A percentile compares a stretch with the other conserved stretches of the same genome.
These are phyloP conservation scores for Colletotrichum liaoningense DNA, from an alignment of 2,329 filamentous ascomycete genomes.

Conservation along the genomic window DNA sequence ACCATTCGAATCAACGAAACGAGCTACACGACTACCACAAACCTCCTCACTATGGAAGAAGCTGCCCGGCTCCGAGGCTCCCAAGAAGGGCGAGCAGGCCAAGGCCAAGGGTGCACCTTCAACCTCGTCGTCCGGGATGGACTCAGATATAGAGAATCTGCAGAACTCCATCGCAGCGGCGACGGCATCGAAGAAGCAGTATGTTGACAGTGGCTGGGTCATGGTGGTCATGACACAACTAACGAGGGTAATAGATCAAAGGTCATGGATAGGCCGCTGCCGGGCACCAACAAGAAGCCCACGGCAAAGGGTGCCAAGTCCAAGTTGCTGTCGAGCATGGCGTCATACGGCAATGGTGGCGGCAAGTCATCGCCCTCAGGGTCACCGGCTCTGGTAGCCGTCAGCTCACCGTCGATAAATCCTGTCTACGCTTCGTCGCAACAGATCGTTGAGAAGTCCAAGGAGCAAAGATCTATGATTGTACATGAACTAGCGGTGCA, in stretches of 20 bases:
- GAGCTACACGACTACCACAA: conserved; percentile 61
- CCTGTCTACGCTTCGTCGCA: conserved; percentile 63
- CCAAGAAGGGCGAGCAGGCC: conserved; percentile 44
- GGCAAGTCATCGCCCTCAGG: conserved; percentile 57
- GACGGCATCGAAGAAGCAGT: conserved; percentile 54
- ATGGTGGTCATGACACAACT: conserved; percentile 38
- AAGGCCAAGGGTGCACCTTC: conserved; percentile 45
- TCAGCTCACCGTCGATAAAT: conserved; percentile 64
- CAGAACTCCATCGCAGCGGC: conserved; percentile 56
- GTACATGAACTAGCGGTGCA: conserved; percentile 71
- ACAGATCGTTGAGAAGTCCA: conserved; percentile 63
- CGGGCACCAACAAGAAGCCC: conserved; percentile 44
- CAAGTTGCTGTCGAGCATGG: conserved; percentile 54
- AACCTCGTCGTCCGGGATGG: conserved; percentile 53
- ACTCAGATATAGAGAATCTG: conserved; percentile 63
- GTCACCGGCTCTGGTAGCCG: conserved; percentile 67
- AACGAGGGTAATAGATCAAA: conserved; percentile 46
- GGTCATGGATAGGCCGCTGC: conserved; percentile 47
- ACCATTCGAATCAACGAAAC: conserved; percentile 58
- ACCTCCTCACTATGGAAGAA: conserved; percentile 63
- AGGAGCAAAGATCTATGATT: conserved; percentile 63
- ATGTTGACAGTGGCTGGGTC: conserved; percentile 43
- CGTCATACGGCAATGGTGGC: conserved; percentile 45
- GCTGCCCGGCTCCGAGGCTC: conserved; percentile 35
- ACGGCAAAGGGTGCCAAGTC: conserved; percentile 52